These are phyloP conservation scores for Lactarius tabidus DNA, from an alignment of 768 basidiomycete species.

Conservation along the genomic window DNA sequence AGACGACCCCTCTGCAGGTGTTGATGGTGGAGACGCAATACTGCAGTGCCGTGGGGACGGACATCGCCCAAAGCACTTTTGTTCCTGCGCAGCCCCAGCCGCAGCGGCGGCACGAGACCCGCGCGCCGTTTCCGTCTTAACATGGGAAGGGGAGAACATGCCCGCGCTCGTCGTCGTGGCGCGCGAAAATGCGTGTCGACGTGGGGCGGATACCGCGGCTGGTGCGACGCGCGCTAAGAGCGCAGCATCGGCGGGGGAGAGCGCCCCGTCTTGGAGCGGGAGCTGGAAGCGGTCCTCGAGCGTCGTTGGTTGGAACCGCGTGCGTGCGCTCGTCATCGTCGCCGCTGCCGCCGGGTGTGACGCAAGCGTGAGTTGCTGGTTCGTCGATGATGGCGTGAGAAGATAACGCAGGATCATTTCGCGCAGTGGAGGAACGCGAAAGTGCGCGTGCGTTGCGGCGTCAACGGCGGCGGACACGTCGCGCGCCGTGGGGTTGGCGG, in stretches of 20 bases:
- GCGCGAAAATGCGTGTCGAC: conserved; percentile 19
- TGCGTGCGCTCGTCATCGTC: background rate
- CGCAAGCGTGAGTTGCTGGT: background rate
- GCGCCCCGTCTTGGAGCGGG: conserved; percentile 17
- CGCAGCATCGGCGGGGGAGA: conserved; percentile 13
- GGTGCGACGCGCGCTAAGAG: conserved; percentile 18
- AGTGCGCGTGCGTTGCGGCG: background rate
- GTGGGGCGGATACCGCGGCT: conserved; percentile 15
- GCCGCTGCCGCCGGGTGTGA: background rate
- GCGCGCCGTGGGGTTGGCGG: background rate
- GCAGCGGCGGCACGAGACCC: too few species aligned
- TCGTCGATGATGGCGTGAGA: conserved; percentile 13
- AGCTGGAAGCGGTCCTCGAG: conserved; percentile 21
- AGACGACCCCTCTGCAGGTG: background rate
- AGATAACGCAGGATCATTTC: conserved; percentile 24
- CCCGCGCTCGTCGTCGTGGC: conserved; percentile 15
- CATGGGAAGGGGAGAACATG: background rate
- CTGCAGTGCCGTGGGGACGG: conserved; percentile 17
- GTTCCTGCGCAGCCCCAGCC: background rate
- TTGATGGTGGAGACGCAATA: background rate
- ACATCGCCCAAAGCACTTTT: conserved; percentile 20
- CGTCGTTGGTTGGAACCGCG: conserved; percentile 1
- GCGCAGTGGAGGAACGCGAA: conserved; percentile 21
- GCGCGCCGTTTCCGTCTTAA: background rate
- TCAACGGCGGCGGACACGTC: background rate